A percentile compares a stretch with the other conserved stretches of the same genome.
Conservation (phyloP, 805 yeast genomes). For the Wickerhamomyces chaumierensis region DNA sequence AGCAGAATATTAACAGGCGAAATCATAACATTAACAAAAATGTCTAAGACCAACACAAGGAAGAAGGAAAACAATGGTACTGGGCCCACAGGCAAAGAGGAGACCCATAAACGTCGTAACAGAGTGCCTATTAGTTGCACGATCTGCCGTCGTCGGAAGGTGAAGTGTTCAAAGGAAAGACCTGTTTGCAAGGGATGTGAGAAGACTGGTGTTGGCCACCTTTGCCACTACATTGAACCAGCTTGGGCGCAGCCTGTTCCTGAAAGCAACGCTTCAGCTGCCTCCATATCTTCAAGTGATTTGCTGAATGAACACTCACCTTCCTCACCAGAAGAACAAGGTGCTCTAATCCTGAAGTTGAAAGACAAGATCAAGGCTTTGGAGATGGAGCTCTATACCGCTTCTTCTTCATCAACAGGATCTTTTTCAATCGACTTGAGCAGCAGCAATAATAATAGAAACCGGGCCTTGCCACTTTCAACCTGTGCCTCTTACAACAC, state of each 20-base stretch:
- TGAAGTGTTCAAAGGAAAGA: slow-evolving; percentile 37
- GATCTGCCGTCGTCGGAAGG: slow-evolving; percentile 38
- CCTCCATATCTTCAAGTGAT: no score
- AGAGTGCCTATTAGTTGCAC: slow-evolving; percentile 37
- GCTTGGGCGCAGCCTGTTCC: slow-evolving; percentile 30
- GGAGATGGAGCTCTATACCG: slow-evolving; percentile 12
- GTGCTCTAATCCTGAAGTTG: not conserved
- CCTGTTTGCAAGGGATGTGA: slow-evolving; percentile 49
- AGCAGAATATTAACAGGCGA: no score
- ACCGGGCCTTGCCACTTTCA: not conserved
- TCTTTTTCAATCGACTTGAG: no score
- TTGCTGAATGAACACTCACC: no score
- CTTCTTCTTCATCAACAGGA: not conserved
- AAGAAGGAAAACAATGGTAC: not conserved
- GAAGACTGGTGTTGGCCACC: slow-evolving; percentile 45
- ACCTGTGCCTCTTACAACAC: not conserved
- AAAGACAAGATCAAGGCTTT: not conserved
- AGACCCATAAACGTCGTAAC: slow-evolving; percentile 22
- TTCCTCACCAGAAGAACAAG: not conserved
- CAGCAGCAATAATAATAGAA: no score
- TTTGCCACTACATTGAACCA: slow-evolving; percentile 47
- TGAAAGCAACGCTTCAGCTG: not conserved
- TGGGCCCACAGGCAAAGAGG: not conserved
- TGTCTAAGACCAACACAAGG: not conserved
- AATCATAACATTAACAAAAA: no score